These are phyloP conservation scores for Tagetes erecta DNA, from an alignment of 129 eudicot genomes.

Conservation along the genomic window DNA sequence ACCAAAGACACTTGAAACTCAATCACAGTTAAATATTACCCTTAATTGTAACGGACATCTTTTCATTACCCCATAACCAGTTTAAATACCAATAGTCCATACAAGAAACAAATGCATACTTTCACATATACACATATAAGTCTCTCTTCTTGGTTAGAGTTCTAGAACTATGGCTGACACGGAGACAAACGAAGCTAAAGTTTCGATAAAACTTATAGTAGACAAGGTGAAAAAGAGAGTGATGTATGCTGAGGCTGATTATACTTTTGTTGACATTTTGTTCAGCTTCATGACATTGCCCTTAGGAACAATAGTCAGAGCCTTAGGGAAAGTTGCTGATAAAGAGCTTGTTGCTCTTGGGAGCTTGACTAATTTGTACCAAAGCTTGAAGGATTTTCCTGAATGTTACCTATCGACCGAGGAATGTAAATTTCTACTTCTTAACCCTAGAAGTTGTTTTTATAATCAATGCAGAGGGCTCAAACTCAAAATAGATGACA, in stretches of 20 bases:
- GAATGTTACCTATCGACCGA: constrained; percentile 16
- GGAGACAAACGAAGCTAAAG: not conserved
- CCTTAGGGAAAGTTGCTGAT: constrained; percentile 22
- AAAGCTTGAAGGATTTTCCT: constrained; percentile 22
- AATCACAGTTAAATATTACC: too few species aligned
- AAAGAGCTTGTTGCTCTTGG: constrained; percentile 11
- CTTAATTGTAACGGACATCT: not conserved
- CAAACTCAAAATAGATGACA: constrained; percentile 31
- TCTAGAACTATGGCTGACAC: not conserved
- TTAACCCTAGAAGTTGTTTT: constrained; percentile 30
- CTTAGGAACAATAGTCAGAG: constrained; percentile 35
- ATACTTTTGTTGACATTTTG: constrained; percentile 37
- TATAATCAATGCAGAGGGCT: not conserved
- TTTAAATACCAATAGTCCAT: not conserved
- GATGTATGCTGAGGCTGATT: constrained; percentile 31
- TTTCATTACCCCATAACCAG: not conserved
- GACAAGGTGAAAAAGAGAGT: constrained; percentile 26
- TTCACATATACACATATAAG: too few species aligned
- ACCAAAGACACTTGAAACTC: too few species aligned
- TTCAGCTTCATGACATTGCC: constrained; percentile 51
- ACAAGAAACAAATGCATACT: not conserved
- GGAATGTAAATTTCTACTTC: constrained; percentile 29
- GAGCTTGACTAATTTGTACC: constrained; percentile 31
- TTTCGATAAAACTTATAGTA: constrained; percentile 21
- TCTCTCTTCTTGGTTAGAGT: not conserved